phyloP scores from a whole-genome alignment of 2,329 filamentous ascomycete species.

The Trichoderma pleuroti region DNA sequence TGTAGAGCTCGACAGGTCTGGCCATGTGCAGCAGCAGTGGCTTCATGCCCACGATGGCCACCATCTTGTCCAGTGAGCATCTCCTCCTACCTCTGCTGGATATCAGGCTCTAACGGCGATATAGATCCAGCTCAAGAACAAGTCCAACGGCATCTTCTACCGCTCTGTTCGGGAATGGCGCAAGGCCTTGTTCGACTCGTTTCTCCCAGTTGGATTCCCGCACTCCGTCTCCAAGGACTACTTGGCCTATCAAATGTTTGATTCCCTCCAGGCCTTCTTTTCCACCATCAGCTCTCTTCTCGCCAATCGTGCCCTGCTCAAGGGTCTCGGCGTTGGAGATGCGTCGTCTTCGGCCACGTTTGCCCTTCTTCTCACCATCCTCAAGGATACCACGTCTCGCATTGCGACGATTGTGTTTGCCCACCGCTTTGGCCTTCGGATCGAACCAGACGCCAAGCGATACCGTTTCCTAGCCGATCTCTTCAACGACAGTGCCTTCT shows the following conservation, averaged over 20 bases:
- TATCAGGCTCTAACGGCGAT: neutral
- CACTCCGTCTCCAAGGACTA: conserved; percentile 85
- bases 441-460: conserved; percentile 87
- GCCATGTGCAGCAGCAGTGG: conserved; percentile 36
- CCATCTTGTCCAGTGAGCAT: conserved; percentile 28
- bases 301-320: conserved; percentile 76
- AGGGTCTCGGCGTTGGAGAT: conserved; percentile 79
- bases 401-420: conserved; percentile 85
- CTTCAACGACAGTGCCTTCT: conserved; percentile 81
- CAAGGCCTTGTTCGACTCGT: conserved; percentile 59
- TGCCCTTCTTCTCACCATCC: conserved; percentile 75
- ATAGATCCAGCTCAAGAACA: conserved; percentile 26
- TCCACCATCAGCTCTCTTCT: conserved; percentile 77
- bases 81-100: neutral
- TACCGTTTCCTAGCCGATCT: conserved; percentile 84
- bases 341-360: conserved; percentile 73
- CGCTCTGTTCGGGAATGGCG: conserved; percentile 34
- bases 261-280: conserved; percentile 81
- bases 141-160: conserved; percentile 26
- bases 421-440: conserved; percentile 72
- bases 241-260: conserved; percentile 64
- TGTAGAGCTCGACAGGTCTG: conserved; percentile 38
- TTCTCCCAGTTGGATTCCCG: conserved; percentile 84
- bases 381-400: conserved; percentile 77
- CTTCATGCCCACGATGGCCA: conserved; percentile 28